Base-by-base conservation (phyloP, 2,329 filamentous ascomycete species). In the Colletotrichum lentis region DNA sequence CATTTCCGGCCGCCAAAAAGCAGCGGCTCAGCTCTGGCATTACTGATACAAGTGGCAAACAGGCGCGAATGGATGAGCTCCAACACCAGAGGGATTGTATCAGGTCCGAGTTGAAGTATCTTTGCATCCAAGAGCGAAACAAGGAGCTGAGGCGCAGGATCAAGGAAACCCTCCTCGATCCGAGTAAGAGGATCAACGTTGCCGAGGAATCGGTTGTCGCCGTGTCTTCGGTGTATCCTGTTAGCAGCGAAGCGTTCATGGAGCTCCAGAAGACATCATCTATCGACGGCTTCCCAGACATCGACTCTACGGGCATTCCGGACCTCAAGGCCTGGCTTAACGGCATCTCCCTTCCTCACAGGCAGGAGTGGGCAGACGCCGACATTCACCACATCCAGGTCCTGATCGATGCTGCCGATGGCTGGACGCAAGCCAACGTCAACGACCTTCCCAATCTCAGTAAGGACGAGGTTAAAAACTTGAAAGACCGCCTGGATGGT, bases 51-150 rank as follows among this genome's bases (percentile, higher is more conserved):
- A 35, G 10, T 35, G 31, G 8, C 31, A 35, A 35, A 35, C 31
- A 35, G 31, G 31, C 8, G 31, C 31, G 31, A 35, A 35, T 11
- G 8, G 31, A 35, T 35, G 31, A 35, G 31, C 31, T 35, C 2
- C 8, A 35, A 35, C 8, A 35, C 7, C 31, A n/a, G 5, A n/a
- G 7, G 27, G 12, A 0, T 62, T 35, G 10, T 7, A 10, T 71
- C 7, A 31, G 59, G 1, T 46, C 35, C 0, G 20, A 20, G 11
- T 60, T 70, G 5, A 64, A 44, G 5, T 24, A 47, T 0, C 44
- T 37, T 0, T 73, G 71, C 64, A 71, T 73, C 6, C n/a, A 62
- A 4, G 63, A 54, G 5, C 62, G 71, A 2, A 72, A 69, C 24
- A 4, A 14, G 1, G 20, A 64, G 12, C 46, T 65, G 22, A 62